Base-by-base conservation (phyloP, 208 protist species). In the Porcisia deanei region DNA sequence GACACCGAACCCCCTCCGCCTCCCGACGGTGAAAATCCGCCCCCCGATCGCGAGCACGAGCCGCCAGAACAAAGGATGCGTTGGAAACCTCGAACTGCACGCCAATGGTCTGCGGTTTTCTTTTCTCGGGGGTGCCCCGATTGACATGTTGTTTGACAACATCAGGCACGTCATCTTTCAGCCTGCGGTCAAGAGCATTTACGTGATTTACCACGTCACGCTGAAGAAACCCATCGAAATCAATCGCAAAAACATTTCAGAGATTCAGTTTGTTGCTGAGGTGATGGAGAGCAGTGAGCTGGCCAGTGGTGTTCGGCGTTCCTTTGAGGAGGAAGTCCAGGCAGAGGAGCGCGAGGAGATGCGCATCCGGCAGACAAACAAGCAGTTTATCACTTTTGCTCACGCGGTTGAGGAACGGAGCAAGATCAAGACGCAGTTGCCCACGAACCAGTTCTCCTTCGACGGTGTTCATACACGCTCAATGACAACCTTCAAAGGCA, bases 151-250 rank as follows among this genome's bases (percentile, higher is more conserved):
- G 6, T 99, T 98, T 77, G 92, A 94, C 25, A 99, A 99, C 80
- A 95, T 99, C 59, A 97, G 97, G 79, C 95, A 99, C 83, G 86
- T 98, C 72, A 98, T 99, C 72, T 99, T 99, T 73, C 98, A 99
- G 82, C 96, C 96, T 1, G 88, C 96, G 22, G 88, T 99, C 47
- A 94, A 98, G 49, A 82, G 88, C 43, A 95, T 98, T 41, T 84
- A 88, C 49, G 97, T 98, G 4, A 89, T 99, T 72, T 94, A 99
- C 72, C 98, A 99, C 83, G 91, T 99, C 47, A 98, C 99, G 58
- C 87, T 99, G 22, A 91, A 99, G 64, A 93, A 98, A 85, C 86
- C 91, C 2, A 91, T 99, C n/a, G 98, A 99, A 82, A 88, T 99
- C 71, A 98, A 97, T 68, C 98, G 98, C 60, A 99, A 99, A 87